Evolutionary conservation across 192 early-diverging fungal genomes (phyloP).

Genomic region (Backusella macrospora): DNA sequence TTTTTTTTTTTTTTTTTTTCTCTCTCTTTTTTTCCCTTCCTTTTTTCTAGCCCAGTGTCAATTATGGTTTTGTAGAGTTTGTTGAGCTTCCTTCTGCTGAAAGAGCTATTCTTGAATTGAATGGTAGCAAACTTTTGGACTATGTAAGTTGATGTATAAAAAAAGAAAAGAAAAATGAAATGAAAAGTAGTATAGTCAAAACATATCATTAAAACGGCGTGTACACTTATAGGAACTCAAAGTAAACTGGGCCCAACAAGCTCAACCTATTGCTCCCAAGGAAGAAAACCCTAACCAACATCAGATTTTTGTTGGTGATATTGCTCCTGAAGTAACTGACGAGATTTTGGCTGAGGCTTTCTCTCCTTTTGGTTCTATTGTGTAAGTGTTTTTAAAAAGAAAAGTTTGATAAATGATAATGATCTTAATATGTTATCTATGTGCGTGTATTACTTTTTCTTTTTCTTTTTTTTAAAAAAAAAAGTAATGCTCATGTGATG

Average conservation of each 20-base stretch:
- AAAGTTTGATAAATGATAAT: not conserved
- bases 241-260: conserved; percentile 38
- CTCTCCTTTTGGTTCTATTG: conserved; percentile 64
- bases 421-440: not conserved
- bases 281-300: conserved; percentile 56
- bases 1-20: not conserved
- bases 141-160: conserved; percentile 45
- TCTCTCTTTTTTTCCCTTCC: not conserved
- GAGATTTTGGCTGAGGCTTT: conserved; percentile 81
- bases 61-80: conserved; percentile 92
- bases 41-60: conserved; percentile 44
- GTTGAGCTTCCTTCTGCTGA: conserved; percentile 70
- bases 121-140: conserved; percentile 65
- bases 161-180: no score
- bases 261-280: conserved; percentile 24
- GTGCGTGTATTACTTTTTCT: not conserved
- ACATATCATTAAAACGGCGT: not conserved
- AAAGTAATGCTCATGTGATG: conserved; percentile 89
- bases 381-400: conserved; percentile 50
- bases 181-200: not conserved
- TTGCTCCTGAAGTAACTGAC: conserved; percentile 87
- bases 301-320: conserved; percentile 91
- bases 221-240: conserved; percentile 27
- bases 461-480: not conserved
- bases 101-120: conserved; percentile 69